These are phyloP conservation scores for Prinsepia uniflora DNA, from an alignment of 306 rosid species.

Conservation along the genomic window DNA sequence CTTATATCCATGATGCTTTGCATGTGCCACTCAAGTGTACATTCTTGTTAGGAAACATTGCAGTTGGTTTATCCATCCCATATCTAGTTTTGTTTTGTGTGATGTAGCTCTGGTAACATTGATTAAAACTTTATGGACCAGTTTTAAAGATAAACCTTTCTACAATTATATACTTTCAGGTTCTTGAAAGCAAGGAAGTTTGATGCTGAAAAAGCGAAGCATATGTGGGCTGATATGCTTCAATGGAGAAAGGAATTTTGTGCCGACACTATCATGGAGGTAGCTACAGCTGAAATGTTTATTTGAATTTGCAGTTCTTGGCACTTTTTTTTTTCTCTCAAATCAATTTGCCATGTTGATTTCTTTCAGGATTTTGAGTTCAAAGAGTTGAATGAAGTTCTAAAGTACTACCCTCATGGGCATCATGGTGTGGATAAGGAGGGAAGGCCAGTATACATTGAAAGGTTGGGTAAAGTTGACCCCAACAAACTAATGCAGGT, in stretches of 20 bases:
- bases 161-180: conserved; percentile 37
- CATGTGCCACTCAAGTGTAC: not conserved
- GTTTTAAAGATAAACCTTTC: not conserved
- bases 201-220: conserved; percentile 84
- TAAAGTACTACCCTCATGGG: conserved; percentile 83
- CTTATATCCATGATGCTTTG: not conserved
- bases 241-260: conserved; percentile 89
- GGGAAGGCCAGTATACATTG: conserved; percentile 94
- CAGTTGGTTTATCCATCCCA: not conserved
- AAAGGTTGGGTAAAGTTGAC: conserved; percentile 90
- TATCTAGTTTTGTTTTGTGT: conserved; percentile 5
- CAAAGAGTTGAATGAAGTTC: conserved; percentile 66
- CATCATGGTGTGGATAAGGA: conserved; percentile 97
- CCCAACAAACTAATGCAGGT: conserved; percentile 92
- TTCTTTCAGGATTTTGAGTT: conserved; percentile 77
- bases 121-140: not conserved
- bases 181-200: conserved; percentile 93
- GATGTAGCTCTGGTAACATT: not conserved
- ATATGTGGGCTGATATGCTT: conserved; percentile 97
- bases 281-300: conserved; percentile 20
- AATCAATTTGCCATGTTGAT: conserved; percentile 19
- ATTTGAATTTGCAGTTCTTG: conserved; percentile 14
- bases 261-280: conserved; percentile 76
- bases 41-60: not conserved
- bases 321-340: conserved; percentile 6